Conservation (phyloP, 169 alveolate species). For the Cryptosporidium parvum region DNA sequence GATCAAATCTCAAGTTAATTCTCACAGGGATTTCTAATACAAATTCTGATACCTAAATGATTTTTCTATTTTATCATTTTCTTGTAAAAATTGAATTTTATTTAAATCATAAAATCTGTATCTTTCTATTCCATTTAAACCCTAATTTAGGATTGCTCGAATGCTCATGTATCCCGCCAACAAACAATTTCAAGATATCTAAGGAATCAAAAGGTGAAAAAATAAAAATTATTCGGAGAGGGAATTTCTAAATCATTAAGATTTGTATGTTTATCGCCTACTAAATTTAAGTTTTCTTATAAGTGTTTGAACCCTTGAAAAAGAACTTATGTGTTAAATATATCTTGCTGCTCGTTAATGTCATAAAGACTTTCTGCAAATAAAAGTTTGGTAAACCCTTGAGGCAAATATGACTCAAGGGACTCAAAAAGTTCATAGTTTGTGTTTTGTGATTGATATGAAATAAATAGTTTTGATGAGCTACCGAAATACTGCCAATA, state of each 20-base stretch:
- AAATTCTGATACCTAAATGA: too few relatives aligned
- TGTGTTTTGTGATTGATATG: constrained; percentile 45
- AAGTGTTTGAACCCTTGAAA: not conserved
- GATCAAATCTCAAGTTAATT: not conserved
- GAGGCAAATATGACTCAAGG: constrained; percentile 42
- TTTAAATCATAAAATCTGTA: not conserved
- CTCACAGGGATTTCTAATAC: not conserved
- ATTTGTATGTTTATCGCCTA: not conserved
- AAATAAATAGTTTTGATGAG: constrained; percentile 41
- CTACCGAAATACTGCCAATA: constrained; percentile 43
- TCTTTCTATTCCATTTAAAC: not conserved
- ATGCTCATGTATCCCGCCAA: constrained; percentile 12
- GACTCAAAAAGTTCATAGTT: constrained; percentile 34
- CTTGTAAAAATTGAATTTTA: not conserved
- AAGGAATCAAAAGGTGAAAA: not conserved
- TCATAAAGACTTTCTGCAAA: constrained; percentile 29
- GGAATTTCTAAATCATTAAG: not conserved
- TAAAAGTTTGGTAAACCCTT: constrained; percentile 15
- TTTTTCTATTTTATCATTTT: too few relatives aligned
- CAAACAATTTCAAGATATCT: not conserved
- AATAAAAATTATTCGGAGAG: not conserved
- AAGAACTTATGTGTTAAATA: not conserved
- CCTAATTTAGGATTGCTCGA: not conserved
- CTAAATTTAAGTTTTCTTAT: not conserved
- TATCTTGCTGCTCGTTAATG: constrained; percentile 30